These are phyloP conservation scores for Yamagishiella unicocca DNA, from an alignment of 139 green algal genomes.

Conservation along the genomic window DNA sequence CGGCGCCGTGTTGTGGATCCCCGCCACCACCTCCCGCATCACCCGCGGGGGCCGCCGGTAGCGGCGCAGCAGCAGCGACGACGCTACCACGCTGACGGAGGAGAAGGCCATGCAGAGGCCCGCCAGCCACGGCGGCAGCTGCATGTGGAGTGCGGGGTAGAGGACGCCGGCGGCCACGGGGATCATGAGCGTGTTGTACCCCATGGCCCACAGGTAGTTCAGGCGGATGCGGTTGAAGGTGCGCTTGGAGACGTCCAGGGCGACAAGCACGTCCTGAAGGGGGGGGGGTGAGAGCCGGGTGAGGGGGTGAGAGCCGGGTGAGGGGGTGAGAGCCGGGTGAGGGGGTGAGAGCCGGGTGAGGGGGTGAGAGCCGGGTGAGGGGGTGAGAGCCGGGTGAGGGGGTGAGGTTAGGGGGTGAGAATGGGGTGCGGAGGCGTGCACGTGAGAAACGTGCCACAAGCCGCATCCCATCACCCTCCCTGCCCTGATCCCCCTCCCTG, in stretches of 20 bases:
- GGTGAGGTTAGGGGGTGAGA: background rate
- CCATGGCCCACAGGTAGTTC: conserved; percentile 97
- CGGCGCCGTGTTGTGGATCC: no score
- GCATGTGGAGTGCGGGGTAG: conserved; percentile 76
- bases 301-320: background rate
- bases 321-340: background rate
- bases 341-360: no score
- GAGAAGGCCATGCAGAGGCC: conserved; percentile 92
- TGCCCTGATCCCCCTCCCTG: no score
- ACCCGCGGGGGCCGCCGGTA: conserved; percentile 77
- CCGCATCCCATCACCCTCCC: background rate
- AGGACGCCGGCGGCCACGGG: conserved; percentile 82
- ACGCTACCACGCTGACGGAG: conserved; percentile 90
- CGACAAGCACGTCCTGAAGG: conserved; percentile 83
- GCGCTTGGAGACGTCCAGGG: conserved; percentile 88
- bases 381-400: no score
- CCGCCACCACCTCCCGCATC: conserved; percentile 26
- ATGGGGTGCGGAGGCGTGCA: no score
- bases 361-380: no score
- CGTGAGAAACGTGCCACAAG: no score
- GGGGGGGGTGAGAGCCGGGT: background rate
- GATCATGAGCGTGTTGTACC: conserved; percentile 93
- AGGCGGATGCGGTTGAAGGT: conserved; percentile 89
- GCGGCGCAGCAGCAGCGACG: conserved; percentile 81
- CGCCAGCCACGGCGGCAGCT: conserved; percentile 95